Percentiles rank a stretch among this genome's conserved stretches.
These are phyloP conservation scores for Cyclospora cayetanensis DNA, from an alignment of 169 alveolate species.

Conservation along the genomic window DNA sequence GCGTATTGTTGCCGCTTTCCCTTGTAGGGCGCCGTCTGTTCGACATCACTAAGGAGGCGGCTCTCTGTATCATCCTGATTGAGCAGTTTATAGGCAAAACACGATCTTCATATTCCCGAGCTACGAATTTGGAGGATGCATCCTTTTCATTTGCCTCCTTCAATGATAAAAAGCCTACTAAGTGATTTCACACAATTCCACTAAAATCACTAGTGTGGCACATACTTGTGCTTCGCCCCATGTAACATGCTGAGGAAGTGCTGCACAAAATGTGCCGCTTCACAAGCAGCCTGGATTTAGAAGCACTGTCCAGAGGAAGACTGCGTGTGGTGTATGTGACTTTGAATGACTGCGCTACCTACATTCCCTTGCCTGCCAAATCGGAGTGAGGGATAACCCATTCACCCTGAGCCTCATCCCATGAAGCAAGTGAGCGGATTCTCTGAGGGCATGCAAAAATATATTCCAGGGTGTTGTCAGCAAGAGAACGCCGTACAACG, in stretches of 20 bases:
- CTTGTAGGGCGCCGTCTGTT: constrained; percentile 32
- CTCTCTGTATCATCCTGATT: not conserved
- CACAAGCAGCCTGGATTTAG: too few relatives aligned
- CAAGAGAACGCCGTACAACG: not conserved
- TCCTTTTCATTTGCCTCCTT: too few relatives aligned
- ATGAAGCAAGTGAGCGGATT: constrained; percentile 34
- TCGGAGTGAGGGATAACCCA: constrained; percentile 62
- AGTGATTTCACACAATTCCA: too few relatives aligned
- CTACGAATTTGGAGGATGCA: too few relatives aligned
- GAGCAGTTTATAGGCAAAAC: too few relatives aligned
- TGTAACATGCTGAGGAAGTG: too few relatives aligned
- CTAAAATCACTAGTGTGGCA: too few relatives aligned
- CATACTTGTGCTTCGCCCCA: too few relatives aligned
- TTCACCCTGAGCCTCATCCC: constrained; percentile 42
- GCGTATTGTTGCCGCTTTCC: constrained; percentile 33
- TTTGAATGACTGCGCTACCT: not conserved
- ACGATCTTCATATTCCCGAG: too few relatives aligned
- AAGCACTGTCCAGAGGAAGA: not conserved
- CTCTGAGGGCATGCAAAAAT: constrained; percentile 21
- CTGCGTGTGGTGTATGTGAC: not conserved
- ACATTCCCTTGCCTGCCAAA: constrained; percentile 64
- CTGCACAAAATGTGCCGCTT: too few relatives aligned
- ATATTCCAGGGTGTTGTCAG: not conserved
- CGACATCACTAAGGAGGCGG: not conserved
- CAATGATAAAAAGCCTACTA: too few relatives aligned